Conservation (phyloP, 768 basidiomycete genomes). For the Collybiopsis confluens region DNA sequence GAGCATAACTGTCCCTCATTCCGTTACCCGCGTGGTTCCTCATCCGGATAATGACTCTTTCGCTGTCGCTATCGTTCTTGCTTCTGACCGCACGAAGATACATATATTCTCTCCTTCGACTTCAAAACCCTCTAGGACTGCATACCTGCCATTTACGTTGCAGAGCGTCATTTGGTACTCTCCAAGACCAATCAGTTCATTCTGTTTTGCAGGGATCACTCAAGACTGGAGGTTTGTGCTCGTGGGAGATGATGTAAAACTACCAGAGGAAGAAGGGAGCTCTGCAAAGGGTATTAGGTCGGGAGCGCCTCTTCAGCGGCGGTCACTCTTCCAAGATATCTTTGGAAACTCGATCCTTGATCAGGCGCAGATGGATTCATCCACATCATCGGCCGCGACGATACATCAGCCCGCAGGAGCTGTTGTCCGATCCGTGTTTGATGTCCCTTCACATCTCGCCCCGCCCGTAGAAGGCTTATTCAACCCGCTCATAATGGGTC, state of each 20-base stretch:
- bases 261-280: conserved; percentile 38
- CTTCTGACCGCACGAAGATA: conserved; percentile 28
- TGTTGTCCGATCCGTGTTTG: conserved; percentile 48
- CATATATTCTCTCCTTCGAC: conserved; percentile 46
- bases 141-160: conserved; percentile 59
- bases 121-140: conserved; percentile 36
- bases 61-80: conserved; percentile 40
- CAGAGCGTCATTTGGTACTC: conserved; percentile 40
- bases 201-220: conserved; percentile 69
- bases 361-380: conserved; percentile 9
- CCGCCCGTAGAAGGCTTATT: conserved; percentile 74
- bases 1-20: conserved; percentile 36
- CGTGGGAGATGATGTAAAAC: conserved; percentile 55
- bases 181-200: conserved; percentile 25
- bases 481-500: conserved; percentile 43
- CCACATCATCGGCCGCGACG: conserved; percentile 9
- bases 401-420: conserved; percentile 23
- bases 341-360: conserved; percentile 77
- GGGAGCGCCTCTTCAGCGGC: conserved; percentile 23
- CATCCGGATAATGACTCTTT: conserved; percentile 59
- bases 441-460: conserved; percentile 70
- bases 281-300: conserved; percentile 33
- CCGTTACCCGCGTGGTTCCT: conserved; percentile 44
- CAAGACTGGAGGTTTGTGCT: conserved; percentile 59
- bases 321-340: conserved; percentile 85